phyloP scores from a whole-genome alignment of 2,329 filamentous ascomycete genomes.

The Diaporthe citri region DNA sequence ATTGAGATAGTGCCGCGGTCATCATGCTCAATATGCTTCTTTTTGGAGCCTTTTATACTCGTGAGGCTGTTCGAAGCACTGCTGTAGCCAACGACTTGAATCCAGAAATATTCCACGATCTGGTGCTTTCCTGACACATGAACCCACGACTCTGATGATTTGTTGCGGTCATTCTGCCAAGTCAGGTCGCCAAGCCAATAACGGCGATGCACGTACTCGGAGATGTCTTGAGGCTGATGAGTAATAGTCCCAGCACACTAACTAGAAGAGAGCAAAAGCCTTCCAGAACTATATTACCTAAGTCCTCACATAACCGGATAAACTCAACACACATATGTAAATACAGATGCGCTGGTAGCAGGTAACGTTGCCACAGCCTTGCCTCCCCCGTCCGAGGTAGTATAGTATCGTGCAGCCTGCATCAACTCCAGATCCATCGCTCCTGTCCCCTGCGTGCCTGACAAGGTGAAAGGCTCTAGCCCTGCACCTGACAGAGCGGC shows the following conservation, averaged over 20 bases:
- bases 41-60: background rate
- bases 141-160: background rate
- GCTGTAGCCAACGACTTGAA: background rate
- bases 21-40: background rate
- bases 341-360: background rate
- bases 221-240: constrained; percentile 13
- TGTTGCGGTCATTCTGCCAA: background rate
- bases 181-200: background rate
- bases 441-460: background rate
- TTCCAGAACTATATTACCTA: background rate
- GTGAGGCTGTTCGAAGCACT: background rate
- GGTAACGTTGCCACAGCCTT: background rate
- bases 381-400: background rate
- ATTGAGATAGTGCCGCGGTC: background rate
- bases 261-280: background rate
- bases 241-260: background rate
- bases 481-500: too few relatives aligned
- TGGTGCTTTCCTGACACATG: background rate
- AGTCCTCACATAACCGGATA: background rate
- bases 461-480: background rate
- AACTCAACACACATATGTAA: background rate
- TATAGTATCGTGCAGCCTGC: background rate
- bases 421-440: background rate
- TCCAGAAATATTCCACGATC: background rate
- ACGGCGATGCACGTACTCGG: background rate